Base-by-base conservation (phyloP, 106 monocot species). In the Xerophyta viscosa region DNA sequence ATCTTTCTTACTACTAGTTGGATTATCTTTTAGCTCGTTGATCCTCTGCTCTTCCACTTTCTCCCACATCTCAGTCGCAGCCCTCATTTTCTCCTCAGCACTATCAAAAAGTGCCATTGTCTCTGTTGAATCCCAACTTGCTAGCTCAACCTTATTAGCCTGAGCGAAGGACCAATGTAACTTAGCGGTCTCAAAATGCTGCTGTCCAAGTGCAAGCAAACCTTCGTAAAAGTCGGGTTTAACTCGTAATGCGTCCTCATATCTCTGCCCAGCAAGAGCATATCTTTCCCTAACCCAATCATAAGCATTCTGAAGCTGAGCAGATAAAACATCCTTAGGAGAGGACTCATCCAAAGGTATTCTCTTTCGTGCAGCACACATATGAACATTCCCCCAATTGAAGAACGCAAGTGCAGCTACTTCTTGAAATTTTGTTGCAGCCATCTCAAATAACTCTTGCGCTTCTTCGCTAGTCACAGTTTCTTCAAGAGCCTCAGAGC, bases 361-460 rank as follows among this genome's bases (percentile, higher is more conserved):
- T 31, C 77, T 65, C 52, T 98, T 98, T 31, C 96, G 73, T 20
- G 89, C 96, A 20, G 89, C 85, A 67, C 96, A 98, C 96, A 98
- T 86, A 60, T 98, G 76, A 30, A 98, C 89, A 64, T 98, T 98
- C 13, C 96, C 96, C 96, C 89, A 98, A 43, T 98, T 98, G 65
- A 98, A 98, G 66, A 98, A 79, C 2, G 96, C 96, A 41, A 98
- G 56, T 2, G 96, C 96, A 3, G 96, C 96, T 28, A 98, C 96
- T 65, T 98, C 96, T 64, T 98, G 96, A 59, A 98, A 98, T 42
- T 98, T 98, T 23, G 76, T 51, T 21, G 89, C 85, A 20, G 96
- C 89, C 73, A 86, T 72, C 50, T 85, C 85, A 41, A 98, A 86
- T 15, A 98, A 77, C 27, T n/a, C 33, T 49, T 98, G 96, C 6